A percentile compares a stretch with the other conserved stretches of the same genome.
Conservation (phyloP, 805 yeast species). For the Lachancea nothofagi region DNA sequence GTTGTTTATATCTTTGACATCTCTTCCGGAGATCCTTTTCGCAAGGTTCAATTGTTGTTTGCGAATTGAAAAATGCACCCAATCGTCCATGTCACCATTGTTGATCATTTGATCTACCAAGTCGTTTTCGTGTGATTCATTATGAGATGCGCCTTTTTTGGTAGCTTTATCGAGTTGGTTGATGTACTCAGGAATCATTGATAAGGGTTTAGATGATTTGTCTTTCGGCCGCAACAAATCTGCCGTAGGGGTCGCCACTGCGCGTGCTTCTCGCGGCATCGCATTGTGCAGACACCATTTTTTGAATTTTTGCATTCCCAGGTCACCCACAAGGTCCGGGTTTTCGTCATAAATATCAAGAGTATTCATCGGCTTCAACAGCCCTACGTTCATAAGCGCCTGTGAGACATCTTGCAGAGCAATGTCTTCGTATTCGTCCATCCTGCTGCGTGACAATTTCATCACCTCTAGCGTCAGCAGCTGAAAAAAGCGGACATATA, state of each 20-base stretch:
- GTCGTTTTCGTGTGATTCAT: slow-evolving; percentile 19
- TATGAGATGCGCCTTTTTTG: slow-evolving; percentile 12
- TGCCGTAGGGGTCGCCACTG: slow-evolving; percentile 32
- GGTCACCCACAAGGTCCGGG: slow-evolving; percentile 39
- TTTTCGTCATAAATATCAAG: slow-evolving; percentile 50
- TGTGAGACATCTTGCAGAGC: slow-evolving; percentile 59
- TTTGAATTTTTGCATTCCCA: slow-evolving; percentile 47
- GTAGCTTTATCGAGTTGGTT: slow-evolving; percentile 21
- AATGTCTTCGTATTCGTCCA: slow-evolving; percentile 42
- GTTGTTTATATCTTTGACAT: slow-evolving; percentile 14
- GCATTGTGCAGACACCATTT: slow-evolving; percentile 49
- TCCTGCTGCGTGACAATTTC: slow-evolving; percentile 44
- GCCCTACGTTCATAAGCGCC: slow-evolving; percentile 59
- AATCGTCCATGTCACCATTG: slow-evolving; percentile 34
- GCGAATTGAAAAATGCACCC: slow-evolving; percentile 32
- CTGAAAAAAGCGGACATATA: slow-evolving; percentile 59
- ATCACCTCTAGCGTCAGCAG: slow-evolving; percentile 47
- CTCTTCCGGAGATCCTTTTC: slow-evolving; percentile 20
- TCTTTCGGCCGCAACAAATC: slow-evolving; percentile 20
- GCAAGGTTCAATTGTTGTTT: slow-evolving; percentile 27
- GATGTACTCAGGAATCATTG: slow-evolving; percentile 30
- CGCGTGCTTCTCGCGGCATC: slow-evolving; percentile 40
- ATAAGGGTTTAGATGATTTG: slow-evolving; percentile 19
- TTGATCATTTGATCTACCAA: slow-evolving; percentile 28
- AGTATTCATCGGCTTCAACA: slow-evolving; percentile 52